Evolutionary conservation across 495 filamentous ascomycete species (phyloP), one percentile per base, ranked within the genome.

Genomic region (Pyronema omphalodes): DNA sequence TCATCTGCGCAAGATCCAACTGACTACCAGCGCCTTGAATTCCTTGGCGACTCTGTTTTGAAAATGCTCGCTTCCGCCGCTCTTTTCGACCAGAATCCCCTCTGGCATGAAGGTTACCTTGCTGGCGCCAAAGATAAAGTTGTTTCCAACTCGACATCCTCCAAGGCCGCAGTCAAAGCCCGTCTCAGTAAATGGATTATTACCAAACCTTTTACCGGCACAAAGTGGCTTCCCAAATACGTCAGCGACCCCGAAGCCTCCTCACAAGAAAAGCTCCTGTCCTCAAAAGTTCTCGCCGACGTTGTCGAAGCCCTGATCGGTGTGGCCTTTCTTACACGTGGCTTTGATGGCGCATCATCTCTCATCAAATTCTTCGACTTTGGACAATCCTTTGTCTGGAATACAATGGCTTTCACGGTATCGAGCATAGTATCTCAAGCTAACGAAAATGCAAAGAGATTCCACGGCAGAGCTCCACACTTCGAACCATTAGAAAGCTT

Each of bases 1-100:
- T 79, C 82, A 0, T 71, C 74, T 1, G 76, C 86, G 0, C 63
- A 69, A 8, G 78, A 80, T 43, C 58, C 59, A 3, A 76, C 70
- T 0, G 74, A 95, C 56, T 98, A 98, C 62, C 84, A 98, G 58
- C 74, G 83, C 18, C 72, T 93, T 0, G 91, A 98, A 66, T 94
- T 93, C 60, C 71, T 95, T 0, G 91, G 91, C 0, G 91, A 98
- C 59, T 75, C 76, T 0, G 73, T 93, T 7, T 73, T 98, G n/a
- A 96, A 96, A 60, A 76, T 81, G 43, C 76, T 76, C 18, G 76
- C 81, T 0, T 81, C 80, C 3, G 66, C 83, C 19, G 77, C 83
- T 36, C 72, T 87, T 2, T 75, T 80, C 52, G 79, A 78, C n/a
- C 63, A 76, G 37, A 72, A 85, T 43, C 75, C 75, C 0, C 69